A percentile compares a stretch with the other conserved stretches of the same genome.
Evolutionary conservation across 176 grass and related monocot genomes (phyloP).

Genomic region (Bonia amplexicaulis): DNA sequence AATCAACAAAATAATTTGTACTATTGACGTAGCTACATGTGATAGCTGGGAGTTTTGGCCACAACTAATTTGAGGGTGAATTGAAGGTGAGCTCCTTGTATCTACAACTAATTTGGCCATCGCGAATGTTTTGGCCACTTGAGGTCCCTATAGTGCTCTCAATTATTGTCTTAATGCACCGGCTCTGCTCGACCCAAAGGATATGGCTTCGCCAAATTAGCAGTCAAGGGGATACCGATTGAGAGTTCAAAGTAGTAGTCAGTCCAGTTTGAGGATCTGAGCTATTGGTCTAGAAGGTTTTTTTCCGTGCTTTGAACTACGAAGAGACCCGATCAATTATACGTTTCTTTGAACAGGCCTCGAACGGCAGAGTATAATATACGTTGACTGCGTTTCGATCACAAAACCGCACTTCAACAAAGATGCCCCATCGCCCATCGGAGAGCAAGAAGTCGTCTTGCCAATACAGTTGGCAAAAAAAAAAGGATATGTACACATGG

Average conservation of each 20-base stretch:
- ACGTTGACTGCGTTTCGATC: background rate
- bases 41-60: background rate
- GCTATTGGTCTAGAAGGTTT: background rate
- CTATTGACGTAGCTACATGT: background rate
- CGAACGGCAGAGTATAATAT: background rate
- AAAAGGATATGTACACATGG: background rate
- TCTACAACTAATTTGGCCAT: background rate
- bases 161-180: constrained; percentile 9
- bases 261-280: background rate
- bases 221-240: constrained; percentile 14
- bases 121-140: background rate
- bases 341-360: background rate
- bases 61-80: too few relatives aligned
- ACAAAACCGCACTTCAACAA: background rate
- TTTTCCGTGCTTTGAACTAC: background rate
- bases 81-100: constrained; percentile 20
- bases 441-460: background rate
- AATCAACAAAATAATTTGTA: background rate
- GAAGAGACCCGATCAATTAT: background rate
- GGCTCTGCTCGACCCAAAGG: constrained; percentile 30
- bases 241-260: background rate
- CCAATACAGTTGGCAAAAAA: background rate
- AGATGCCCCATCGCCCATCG: background rate
- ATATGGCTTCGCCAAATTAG: constrained; percentile 31
- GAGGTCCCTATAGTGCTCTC: background rate